Base-by-base conservation (phyloP, 73 alveolate genomes). In the Paraurostyla sp. region DNA sequence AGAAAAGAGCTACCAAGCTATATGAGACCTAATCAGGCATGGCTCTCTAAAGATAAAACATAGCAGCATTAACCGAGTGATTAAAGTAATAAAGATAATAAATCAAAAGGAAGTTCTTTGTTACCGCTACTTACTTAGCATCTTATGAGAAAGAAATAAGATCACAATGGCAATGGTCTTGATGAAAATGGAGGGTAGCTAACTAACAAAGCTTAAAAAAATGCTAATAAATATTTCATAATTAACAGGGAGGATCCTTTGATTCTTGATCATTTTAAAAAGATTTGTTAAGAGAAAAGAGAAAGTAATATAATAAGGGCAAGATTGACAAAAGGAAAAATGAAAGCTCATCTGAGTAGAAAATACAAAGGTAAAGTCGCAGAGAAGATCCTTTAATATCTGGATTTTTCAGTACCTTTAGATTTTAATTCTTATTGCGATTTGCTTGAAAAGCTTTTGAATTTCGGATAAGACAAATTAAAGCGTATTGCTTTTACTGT, bases 341-440 rank as follows among this genome's bases (percentile, higher is more conserved):
- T 78, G 60, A 78, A 78, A 36, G 89, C 89, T 15, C 89, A 52
- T 36, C 50, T 78, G 40, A 78, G 89, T 41, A 46, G 80, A 30
- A 78, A 78, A 51, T 78, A 78, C 46, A 78, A 78, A 54, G 89
- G 89, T 0, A 78, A 59, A 54, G 89, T 78, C 3, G 89, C 89
- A 2, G 89, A 78, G 35, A 78, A 78, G 32, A 78, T 78, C 13
- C 80, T 78, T 38, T 38, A 49, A 52, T 54, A 43, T 38, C 9
- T 78, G 45, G 89, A 78, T 51, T 52, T 78, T 46, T 52, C 76
- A 0, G 49, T 54, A 11, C 80, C 89, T 78, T 49, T 78, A 29
- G 78, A 78, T 29, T 78, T 16, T 54, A 50, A 25, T 11, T 60
- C 36, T 4, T 78, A 33, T 25, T 32, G 49, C 22, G 89, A 78